phyloP scores from a whole-genome alignment of 176 grass and related monocot genomes.

The Carex littledalei region DNA sequence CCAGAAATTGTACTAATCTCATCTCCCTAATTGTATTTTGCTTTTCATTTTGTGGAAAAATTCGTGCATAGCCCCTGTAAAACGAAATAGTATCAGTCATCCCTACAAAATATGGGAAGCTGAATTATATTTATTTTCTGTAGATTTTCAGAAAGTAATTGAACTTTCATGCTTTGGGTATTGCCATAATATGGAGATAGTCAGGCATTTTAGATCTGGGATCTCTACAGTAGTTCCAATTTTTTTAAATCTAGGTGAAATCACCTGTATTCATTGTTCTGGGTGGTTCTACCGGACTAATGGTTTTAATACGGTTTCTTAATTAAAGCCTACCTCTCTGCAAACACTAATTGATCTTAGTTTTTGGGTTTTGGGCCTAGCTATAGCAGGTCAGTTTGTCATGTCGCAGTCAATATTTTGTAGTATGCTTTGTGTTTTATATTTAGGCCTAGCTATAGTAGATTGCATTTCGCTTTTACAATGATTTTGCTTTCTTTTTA shows the following conservation, averaged over 20 bases:
- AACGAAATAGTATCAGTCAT: neutral
- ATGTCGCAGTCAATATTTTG: neutral
- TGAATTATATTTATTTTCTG: constrained; percentile 3
- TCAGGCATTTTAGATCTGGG: neutral
- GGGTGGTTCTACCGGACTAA: neutral
- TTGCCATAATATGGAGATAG: constrained; percentile 11
- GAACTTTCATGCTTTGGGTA: neutral
- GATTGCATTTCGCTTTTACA: neutral
- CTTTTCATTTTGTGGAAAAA: neutral
- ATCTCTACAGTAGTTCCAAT: neutral
- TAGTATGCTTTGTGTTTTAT: neutral
- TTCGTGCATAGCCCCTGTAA: neutral
- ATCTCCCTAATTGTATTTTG: neutral
- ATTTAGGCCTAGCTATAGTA: neutral
- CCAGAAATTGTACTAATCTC: constrained; percentile 55
- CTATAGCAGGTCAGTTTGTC: neutral
- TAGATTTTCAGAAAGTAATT: constrained; percentile 15
- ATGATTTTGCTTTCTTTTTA: neutral
- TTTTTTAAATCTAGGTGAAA: neutral
- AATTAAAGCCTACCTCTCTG: neutral
- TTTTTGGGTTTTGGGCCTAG: neutral
- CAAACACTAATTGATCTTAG: neutral
- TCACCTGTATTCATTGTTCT: neutral
- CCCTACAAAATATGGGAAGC: neutral
- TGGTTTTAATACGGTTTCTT: neutral